Conservation (phyloP, 306 rosid genomes). For the Cyclanthera cordifolia region DNA sequence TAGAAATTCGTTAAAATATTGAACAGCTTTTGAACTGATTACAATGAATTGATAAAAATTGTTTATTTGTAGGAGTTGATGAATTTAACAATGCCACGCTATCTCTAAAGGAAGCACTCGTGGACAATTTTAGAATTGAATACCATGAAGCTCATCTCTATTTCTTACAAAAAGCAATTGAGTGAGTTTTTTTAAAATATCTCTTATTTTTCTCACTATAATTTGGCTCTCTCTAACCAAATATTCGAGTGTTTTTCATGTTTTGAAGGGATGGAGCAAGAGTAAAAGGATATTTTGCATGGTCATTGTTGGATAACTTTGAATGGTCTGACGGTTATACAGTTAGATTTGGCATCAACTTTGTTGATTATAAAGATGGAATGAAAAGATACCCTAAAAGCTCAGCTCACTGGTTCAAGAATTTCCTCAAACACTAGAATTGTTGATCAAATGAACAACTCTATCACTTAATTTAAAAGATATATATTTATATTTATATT, state of each 20-base stretch:
- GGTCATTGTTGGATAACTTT: slow-evolving; percentile 50
- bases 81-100: slow-evolving; percentile 31
- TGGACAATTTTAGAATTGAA: slow-evolving; percentile 36
- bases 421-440: slow-evolving; percentile 20
- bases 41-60: too few species aligned
- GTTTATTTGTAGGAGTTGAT: slow-evolving; percentile 38
- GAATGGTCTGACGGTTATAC: slow-evolving; percentile 45
- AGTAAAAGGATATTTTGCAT: slow-evolving; percentile 47
- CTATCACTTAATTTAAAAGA: too few species aligned
- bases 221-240: background rate
- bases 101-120: slow-evolving; percentile 26
- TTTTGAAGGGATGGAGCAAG: slow-evolving; percentile 32
- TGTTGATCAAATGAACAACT: too few species aligned
- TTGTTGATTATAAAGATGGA: slow-evolving; percentile 30
- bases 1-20: too few species aligned
- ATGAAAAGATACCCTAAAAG: slow-evolving; percentile 32
- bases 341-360: slow-evolving; percentile 36
- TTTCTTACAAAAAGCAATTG: slow-evolving; percentile 33
- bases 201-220: background rate
- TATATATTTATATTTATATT: too few species aligned
- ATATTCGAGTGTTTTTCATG: background rate
- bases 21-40: too few species aligned
- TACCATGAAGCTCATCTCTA: slow-evolving; percentile 35
- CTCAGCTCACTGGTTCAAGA: slow-evolving; percentile 41
- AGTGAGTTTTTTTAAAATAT: slow-evolving; percentile 18